phyloP scores from a whole-genome alignment of 2,329 filamentous ascomycete genomes.

The Macrophomina phaseolina region DNA sequence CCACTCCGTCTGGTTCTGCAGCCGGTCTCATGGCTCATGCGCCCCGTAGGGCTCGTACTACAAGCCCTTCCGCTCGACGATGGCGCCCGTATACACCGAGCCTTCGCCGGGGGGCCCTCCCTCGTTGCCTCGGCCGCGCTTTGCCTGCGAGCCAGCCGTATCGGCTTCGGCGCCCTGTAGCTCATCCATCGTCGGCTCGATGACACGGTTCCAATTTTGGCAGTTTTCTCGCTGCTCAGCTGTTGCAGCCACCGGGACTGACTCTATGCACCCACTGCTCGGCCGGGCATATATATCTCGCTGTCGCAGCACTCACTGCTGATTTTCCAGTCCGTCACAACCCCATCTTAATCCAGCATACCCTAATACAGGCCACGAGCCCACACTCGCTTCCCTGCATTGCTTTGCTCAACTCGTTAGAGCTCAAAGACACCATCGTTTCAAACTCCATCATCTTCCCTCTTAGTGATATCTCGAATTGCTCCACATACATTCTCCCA shows the following conservation, averaged over 20 bases:
- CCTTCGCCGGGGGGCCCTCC: not conserved
- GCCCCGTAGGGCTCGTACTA: slow-evolving; percentile 21
- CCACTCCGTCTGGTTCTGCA: not conserved
- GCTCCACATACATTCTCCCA: not conserved
- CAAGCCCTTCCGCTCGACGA: not conserved
- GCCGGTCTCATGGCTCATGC: slow-evolving; percentile 1
- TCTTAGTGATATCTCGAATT: slow-evolving; percentile 1
- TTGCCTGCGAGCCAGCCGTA: not conserved
- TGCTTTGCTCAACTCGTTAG: slow-evolving; percentile 10
- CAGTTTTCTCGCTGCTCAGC: not conserved
- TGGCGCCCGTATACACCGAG: slow-evolving; percentile 9
- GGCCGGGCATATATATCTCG: not conserved
- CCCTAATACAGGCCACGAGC: slow-evolving; percentile 9
- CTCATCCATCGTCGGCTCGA: not conserved
- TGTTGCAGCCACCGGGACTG: not conserved
- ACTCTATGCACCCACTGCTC: not conserved
- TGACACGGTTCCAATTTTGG: slow-evolving; percentile 22
- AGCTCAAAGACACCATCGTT: slow-evolving; percentile 1
- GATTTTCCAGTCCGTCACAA: not conserved
- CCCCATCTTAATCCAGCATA: slow-evolving; percentile 4
- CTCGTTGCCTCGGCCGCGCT: not conserved
- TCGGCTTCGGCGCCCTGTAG: not conserved
- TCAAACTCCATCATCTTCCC: not conserved
- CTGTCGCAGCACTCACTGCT: not conserved
- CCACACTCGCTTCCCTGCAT: slow-evolving; percentile 17